Base-by-base conservation (phyloP, 2,329 filamentous ascomycete species). In the Aspergillus ochraceoroseus region DNA sequence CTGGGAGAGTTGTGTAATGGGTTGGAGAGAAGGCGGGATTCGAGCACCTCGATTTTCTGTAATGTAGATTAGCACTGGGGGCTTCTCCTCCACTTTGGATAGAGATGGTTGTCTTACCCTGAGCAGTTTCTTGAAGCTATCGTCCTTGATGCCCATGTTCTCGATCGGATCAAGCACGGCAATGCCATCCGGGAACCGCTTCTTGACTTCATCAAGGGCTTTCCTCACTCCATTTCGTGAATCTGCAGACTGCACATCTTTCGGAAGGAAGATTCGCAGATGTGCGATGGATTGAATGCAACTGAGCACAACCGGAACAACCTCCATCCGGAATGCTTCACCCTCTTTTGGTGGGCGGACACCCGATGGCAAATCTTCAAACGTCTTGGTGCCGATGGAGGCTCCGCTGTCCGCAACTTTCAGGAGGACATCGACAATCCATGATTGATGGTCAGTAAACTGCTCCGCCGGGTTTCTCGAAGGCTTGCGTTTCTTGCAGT, bases 1-100 rank as follows among this genome's bases (percentile, higher is more conserved):
- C 87, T 77, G 2, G 89, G 87, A 3, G 89, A 95, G 45, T 90
- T 85, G 64, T 98, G 90, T 11, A 98, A 75, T 3, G 90, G 88
- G 63, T 95, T 96, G 9, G 86, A 79, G 18, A 96, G 70, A 14
- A 98, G 73, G 37, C 87, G 82, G 4, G 90, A 92, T 67, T 98
- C 92, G 2, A 98, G 77, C 7, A 96, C 86, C 67, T 98, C 92
- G 46, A 98, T 95, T 78, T 96, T 96, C 66, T 88, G 72, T 41
- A 31, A 9, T 20, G n/a, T 12, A 11, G 5, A 44, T 62, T 52
- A 59, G 50, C 38, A 41, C 9, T 9, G n/a, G 34, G 5, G 5
- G 12, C 5, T 8, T 20, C n/a, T 27, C 5, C 8, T 7, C n/a
- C 2, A 23, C 3, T 12, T 19, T 3, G 13, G 5, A 5, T n/a